Conservation (phyloP, 1,284 basidiomycete species). For the Cryptococcus sp. region DNA sequence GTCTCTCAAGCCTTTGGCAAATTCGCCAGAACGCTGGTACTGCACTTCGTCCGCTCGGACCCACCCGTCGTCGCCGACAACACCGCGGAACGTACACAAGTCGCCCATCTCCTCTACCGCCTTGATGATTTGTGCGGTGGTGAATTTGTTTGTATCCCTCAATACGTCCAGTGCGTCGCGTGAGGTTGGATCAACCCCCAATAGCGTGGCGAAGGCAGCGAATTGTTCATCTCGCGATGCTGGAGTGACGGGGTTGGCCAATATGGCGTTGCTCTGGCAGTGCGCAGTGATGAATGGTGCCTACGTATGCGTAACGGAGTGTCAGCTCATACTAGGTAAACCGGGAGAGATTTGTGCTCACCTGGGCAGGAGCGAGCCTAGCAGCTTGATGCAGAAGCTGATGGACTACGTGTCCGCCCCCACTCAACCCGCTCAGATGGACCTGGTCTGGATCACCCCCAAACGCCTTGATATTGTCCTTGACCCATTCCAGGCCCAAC, state of each 20-base stretch:
- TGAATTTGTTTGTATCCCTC: slow-evolving; percentile 57
- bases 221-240: slow-evolving; percentile 64
- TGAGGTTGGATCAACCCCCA: slow-evolving; percentile 60
- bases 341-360: slow-evolving; percentile 1
- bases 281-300: slow-evolving; percentile 68
- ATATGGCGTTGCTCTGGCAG: slow-evolving; percentile 71
- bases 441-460: slow-evolving; percentile 64
- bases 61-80: slow-evolving; percentile 63
- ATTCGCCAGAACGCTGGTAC: slow-evolving; percentile 66
- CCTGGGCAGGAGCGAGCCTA: slow-evolving; percentile 58
- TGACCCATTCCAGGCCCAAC: slow-evolving; percentile 64
- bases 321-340: not conserved
- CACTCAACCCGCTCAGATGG: slow-evolving; percentile 67
- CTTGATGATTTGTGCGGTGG: slow-evolving; percentile 59
- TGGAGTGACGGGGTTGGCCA: slow-evolving; percentile 57
- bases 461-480: slow-evolving; percentile 62
- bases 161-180: slow-evolving; percentile 59
- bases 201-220: slow-evolving; percentile 60
- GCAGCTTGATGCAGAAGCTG: slow-evolving; percentile 71
- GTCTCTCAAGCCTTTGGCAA: slow-evolving; percentile 60
- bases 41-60: slow-evolving; percentile 60
- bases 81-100: slow-evolving; percentile 69
- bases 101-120: slow-evolving; percentile 58
- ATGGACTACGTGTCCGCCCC: slow-evolving; percentile 73
- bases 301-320: slow-evolving; percentile 13